Evolutionary conservation across 139 green algal genomes (phyloP), one percentile per base, ranked within the genome.

Genomic region (Chlamydomonas eustigma): DNA sequence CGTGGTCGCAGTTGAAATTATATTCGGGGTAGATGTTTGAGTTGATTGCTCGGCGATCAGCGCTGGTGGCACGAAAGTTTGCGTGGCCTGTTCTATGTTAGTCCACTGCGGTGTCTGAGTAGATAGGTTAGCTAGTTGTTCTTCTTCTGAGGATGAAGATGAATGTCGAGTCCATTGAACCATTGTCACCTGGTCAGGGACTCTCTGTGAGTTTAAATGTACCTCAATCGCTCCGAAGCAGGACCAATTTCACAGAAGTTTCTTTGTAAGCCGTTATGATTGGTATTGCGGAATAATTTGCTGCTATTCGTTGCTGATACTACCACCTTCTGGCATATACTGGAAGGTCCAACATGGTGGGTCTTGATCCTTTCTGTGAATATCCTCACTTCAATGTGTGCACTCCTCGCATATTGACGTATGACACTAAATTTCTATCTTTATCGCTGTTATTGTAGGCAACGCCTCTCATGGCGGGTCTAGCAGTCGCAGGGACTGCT

Each of bases 401-500:
- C n/a, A n/a, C n/a, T n/a, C n/a, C n/a, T n/a, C n/a, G n/a, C n/a
- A n/a, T n/a, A n/a, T n/a, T n/a, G n/a, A n/a, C n/a, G n/a, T n/a
- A n/a, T 58, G 12, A 12, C 18, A 18, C 12, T 58, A 18, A 58
- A 28, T 58, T 28, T 58, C 44, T 58, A 28, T 12, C 18, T 58
- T 28, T 5, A 37, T 28, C 52, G 18, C 34, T 25, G 6, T 4
- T 4, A 22, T 28, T 68, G 4, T 87, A 97, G 93, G 83, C 89
- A 0, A 94, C 92, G 3, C 91, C 95, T 4, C 50, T 98, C 5
- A 67, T 97, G 24, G 91, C 88, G 0, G 95, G 95, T 5, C 6
- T 97, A 0, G 82, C 84, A 28, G 86, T 98, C n/a, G 95, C 92
- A 1, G 91, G 91, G 2, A 92, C 91, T 3, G 95, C 95, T 0